Conservation (phyloP, 306 rosid genomes). For the Acmispon strigosus region DNA sequence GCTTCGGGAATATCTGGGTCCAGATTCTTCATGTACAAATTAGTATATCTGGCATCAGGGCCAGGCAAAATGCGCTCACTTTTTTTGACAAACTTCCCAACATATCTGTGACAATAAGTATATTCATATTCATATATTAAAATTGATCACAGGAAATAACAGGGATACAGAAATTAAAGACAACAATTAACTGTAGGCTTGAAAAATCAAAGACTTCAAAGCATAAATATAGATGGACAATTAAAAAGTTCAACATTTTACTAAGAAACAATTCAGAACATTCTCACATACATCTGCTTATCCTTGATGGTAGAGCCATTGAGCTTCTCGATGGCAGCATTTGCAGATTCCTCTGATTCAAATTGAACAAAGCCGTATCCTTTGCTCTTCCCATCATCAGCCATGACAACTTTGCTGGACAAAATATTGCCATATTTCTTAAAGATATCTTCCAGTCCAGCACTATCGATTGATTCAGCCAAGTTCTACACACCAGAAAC, state of each 20-base stretch:
- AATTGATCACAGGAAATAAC: background rate
- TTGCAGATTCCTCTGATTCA: conserved; percentile 70
- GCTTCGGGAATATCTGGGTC: conserved; percentile 56
- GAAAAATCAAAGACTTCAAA: conserved; percentile 5
- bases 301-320: conserved; percentile 55
- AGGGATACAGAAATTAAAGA: background rate
- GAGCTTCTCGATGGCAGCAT: conserved; percentile 61
- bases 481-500: conserved; percentile 44
- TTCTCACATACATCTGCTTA: conserved; percentile 57
- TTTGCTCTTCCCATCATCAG: conserved; percentile 80
- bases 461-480: conserved; percentile 44
- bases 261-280: background rate
- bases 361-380: conserved; percentile 93
- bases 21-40: conserved; percentile 75
- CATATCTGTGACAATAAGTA: conserved; percentile 51
- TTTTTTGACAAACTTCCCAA: conserved; percentile 60
- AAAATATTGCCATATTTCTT: conserved; percentile 52
- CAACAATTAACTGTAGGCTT: background rate
- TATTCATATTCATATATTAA: background rate
- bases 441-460: conserved; percentile 56
- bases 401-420: conserved; percentile 72
- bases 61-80: conserved; percentile 51
- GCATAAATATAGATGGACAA: background rate
- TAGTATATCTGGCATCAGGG: conserved; percentile 61
- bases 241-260: background rate